Conservation (phyloP, 192 early-diverging fungal genomes). For the Coemansia sp. region DNA sequence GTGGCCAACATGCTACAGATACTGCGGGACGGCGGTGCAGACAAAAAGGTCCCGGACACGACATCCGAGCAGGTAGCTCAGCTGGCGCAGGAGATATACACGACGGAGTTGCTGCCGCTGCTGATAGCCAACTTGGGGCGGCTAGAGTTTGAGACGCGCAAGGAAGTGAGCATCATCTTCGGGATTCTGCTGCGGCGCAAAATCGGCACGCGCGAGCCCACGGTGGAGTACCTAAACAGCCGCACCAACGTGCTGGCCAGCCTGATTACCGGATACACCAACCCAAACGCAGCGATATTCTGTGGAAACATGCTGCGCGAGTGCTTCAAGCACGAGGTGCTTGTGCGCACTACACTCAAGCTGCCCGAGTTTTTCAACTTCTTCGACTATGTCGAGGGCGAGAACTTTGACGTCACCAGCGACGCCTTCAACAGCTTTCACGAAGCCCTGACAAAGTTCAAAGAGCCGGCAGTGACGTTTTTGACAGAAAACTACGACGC, state of each 20-base stretch:
- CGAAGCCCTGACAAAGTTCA: conserved; percentile 95
- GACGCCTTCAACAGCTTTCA: conserved; percentile 99
- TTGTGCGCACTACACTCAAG: conserved; percentile 82
- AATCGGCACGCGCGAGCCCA: conserved; percentile 92
- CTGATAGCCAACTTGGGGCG: conserved; percentile 85
- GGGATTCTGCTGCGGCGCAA: conserved; percentile 93
- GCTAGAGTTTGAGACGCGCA: conserved; percentile 90
- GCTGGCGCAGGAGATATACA: conserved; percentile 94
- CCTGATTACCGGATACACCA: conserved; percentile 89
- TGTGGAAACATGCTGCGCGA: conserved; percentile 98
- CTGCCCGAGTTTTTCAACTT: conserved; percentile 90
- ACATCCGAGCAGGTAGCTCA: conserved; percentile 88
- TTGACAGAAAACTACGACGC: conserved; percentile 85
- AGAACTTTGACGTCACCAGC: conserved; percentile 96
- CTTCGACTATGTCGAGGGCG: conserved; percentile 93
- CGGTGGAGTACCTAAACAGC: conserved; percentile 89
- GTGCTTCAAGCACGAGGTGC: conserved; percentile 89
- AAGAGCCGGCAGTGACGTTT: conserved; percentile 85
- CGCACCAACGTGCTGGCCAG: conserved; percentile 80
- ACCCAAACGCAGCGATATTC: conserved; percentile 93
- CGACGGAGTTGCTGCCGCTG: conserved; percentile 82
- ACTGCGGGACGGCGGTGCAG: conserved; percentile 92
- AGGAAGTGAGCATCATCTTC: conserved; percentile 97
- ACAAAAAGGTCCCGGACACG: conserved; percentile 49
- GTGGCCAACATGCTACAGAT: conserved; percentile 89